phyloP scores from a whole-genome alignment of 176 grass and related monocot genomes.

The Oryza brachyantha region DNA sequence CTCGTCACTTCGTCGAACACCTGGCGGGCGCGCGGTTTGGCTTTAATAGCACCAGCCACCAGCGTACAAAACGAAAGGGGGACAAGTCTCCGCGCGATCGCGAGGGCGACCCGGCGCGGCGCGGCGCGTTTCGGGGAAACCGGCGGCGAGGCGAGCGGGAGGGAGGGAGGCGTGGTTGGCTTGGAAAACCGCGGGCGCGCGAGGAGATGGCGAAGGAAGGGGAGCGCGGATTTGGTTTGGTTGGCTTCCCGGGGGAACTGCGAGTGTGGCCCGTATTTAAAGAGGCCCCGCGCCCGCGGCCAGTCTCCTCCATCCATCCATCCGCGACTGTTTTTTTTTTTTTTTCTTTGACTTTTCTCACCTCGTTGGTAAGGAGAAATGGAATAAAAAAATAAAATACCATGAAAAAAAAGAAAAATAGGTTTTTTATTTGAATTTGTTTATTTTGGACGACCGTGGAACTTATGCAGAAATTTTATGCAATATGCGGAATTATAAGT shows the following conservation, averaged over 20 bases:
- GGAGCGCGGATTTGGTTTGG: background rate
- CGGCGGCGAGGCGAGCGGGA: background rate
- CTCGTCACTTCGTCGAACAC: background rate
- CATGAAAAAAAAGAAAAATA: no score
- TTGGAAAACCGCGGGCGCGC: conserved; percentile 19
- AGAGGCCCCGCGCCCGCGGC: background rate
- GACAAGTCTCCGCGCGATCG: background rate
- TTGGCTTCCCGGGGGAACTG: background rate
- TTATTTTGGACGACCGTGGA: no score
- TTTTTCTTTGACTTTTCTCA: no score
- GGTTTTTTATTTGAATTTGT: no score
- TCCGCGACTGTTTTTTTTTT: no score
- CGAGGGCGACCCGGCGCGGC: background rate
- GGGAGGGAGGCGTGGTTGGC: background rate
- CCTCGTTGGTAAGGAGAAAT: no score
- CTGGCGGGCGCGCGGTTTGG: background rate
- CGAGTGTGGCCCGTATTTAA: conserved; percentile 43
- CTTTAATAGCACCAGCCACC: no score
- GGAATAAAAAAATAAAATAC: no score
- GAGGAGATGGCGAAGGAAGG: background rate
- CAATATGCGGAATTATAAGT: no score
- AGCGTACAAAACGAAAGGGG: background rate
- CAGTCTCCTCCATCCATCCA: no score
- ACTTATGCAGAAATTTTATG: no score
- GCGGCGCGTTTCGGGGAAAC: background rate